phyloP scores from a whole-genome alignment of 371 early-diverging fungal species.

The Mortierella sp. region DNA sequence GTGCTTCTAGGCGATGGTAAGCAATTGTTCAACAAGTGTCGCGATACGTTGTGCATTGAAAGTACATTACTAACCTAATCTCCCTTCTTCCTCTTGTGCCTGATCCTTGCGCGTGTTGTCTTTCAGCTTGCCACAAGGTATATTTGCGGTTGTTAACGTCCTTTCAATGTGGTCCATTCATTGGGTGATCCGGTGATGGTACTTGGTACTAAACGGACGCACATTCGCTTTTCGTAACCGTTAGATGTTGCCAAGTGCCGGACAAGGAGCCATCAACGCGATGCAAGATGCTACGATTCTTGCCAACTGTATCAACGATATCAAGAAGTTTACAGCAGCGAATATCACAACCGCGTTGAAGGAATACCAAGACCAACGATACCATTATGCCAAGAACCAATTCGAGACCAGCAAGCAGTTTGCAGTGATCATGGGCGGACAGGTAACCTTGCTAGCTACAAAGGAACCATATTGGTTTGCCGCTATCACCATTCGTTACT shows the following conservation, averaged over 20 bases:
- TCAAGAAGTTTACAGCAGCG: neutral
- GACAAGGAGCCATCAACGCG: conserved; percentile 43
- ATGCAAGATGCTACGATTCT: conserved; percentile 41
- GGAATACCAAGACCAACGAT: conserved; percentile 32
- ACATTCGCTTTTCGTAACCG: neutral
- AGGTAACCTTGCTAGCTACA: conserved; percentile 14
- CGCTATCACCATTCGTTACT: too few relatives aligned
- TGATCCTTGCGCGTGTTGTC: too few relatives aligned
- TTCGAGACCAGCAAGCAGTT: conserved; percentile 30
- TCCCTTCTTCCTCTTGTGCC: too few relatives aligned
- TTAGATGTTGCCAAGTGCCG: conserved; percentile 37
- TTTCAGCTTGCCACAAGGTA: conserved; percentile 32
- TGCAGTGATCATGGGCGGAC: conserved; percentile 31
- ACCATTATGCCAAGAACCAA: conserved; percentile 20
- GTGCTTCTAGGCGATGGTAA: conserved; percentile 39
- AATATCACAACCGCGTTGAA: conserved; percentile 13
- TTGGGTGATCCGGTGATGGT: too few relatives aligned
- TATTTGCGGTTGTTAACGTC: too few relatives aligned
- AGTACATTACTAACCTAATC: too few relatives aligned
- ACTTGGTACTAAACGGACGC: too few relatives aligned
- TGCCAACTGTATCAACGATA: conserved; percentile 38
- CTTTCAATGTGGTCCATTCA: too few relatives aligned
- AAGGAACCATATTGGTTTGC: too few relatives aligned
- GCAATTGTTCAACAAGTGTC: neutral
- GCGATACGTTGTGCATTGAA: neutral